A percentile compares a stretch with the other conserved stretches of the same genome.
These are phyloP conservation scores for Stephania yunnanensis DNA, from an alignment of 164 flowering plant species.

Conservation along the genomic window DNA sequence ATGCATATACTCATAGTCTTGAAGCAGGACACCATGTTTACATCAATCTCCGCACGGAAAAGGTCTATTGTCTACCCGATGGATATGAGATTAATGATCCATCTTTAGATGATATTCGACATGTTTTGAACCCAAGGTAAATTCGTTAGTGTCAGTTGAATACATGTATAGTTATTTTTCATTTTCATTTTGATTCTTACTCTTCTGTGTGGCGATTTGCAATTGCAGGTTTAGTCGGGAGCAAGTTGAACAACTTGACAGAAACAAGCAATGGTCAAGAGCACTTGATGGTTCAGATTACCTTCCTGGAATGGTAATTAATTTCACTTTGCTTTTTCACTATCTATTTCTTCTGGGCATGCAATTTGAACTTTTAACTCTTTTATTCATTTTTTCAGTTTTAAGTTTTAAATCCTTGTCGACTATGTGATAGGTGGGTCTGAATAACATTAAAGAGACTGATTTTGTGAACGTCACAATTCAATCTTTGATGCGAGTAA, in stretches of 20 bases:
- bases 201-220: background rate
- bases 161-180: background rate
- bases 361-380: background rate
- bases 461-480: conserved; percentile 96
- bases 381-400: background rate
- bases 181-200: background rate
- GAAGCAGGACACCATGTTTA: conserved; percentile 99
- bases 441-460: conserved; percentile 87
- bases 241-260: conserved; percentile 76
- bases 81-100: conserved; percentile 95
- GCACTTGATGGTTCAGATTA: conserved; percentile 98
- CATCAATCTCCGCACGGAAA: conserved; percentile 86
- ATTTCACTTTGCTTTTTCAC: background rate
- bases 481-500: conserved; percentile 93
- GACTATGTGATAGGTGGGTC: conserved; percentile 62
- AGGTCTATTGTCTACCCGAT: conserved; percentile 96
- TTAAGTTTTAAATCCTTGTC: background rate
- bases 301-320: conserved; percentile 91
- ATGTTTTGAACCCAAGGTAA: conserved; percentile 90
- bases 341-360: background rate
- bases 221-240: conserved; percentile 58
- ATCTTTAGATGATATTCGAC: conserved; percentile 91
- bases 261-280: conserved; percentile 84
- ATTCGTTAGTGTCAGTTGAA: background rate
- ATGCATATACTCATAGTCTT: conserved; percentile 95